These are phyloP conservation scores for Talaromyces amestolkiae DNA, from an alignment of 2,329 filamentous ascomycete species.

Conservation along the genomic window DNA sequence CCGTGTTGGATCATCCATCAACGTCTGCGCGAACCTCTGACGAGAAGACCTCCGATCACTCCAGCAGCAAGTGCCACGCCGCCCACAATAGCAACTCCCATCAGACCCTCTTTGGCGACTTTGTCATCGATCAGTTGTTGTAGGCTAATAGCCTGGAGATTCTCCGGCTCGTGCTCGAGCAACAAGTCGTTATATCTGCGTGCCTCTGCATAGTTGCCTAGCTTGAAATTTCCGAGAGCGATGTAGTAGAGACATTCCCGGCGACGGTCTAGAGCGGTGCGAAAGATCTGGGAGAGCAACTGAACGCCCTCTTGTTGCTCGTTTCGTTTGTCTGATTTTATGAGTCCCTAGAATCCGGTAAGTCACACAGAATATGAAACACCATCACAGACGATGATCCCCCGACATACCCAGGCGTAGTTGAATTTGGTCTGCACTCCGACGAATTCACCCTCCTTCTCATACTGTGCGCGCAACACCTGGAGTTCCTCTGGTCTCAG, in stretches of 20 bases:
- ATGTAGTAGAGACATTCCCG: slow-evolving; percentile 98
- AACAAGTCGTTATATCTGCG: slow-evolving; percentile 91
- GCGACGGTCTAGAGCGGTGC: slow-evolving; percentile 83
- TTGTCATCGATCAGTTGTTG: slow-evolving; percentile 89
- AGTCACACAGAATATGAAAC: neutral
- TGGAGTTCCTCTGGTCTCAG: slow-evolving; percentile 88
- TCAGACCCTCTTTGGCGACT: slow-evolving; percentile 87
- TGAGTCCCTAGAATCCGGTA: slow-evolving; percentile 66
- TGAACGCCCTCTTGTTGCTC: slow-evolving; percentile 95
- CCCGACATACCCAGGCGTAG: slow-evolving; percentile 83
- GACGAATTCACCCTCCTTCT: slow-evolving; percentile 96
- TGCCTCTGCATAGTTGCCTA: slow-evolving; percentile 95
- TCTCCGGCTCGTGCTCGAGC: slow-evolving; percentile 84
- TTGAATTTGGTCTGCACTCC: slow-evolving; percentile 99
- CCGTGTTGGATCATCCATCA: slow-evolving; percentile 27
- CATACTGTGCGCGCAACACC: slow-evolving; percentile 89
- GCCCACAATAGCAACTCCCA: slow-evolving; percentile 93
- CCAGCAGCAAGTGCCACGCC: slow-evolving; percentile 89
- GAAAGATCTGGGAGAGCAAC: slow-evolving; percentile 94
- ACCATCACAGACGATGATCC: neutral
- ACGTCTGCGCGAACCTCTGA: slow-evolving; percentile 69
- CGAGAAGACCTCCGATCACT: slow-evolving; percentile 82
- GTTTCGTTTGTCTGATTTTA: slow-evolving; percentile 79
- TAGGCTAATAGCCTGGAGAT: slow-evolving; percentile 85
- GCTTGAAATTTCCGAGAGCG: slow-evolving; percentile 94